These are phyloP conservation scores for Hirschioporus abietinus DNA, from an alignment of 768 basidiomycete genomes.

Conservation along the genomic window DNA sequence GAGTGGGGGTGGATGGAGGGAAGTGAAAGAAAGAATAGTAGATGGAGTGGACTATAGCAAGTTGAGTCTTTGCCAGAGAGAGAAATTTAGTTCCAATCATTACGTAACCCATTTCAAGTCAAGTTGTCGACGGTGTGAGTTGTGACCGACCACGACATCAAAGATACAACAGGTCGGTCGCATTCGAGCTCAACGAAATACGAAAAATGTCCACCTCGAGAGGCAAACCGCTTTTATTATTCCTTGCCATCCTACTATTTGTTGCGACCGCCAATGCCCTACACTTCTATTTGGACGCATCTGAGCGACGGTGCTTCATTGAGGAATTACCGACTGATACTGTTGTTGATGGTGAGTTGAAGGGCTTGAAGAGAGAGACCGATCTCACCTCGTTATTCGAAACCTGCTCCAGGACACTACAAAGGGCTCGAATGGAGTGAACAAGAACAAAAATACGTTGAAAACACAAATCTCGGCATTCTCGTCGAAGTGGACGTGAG, in stretches of 20 bases:
- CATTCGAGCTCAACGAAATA: not conserved
- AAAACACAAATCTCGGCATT: conserved; percentile 79
- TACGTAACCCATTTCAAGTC: too few relatives aligned
- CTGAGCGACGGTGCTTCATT: conserved; percentile 91
- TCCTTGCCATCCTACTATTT: conserved; percentile 35
- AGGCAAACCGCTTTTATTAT: conserved; percentile 11
- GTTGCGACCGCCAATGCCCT: conserved; percentile 60
- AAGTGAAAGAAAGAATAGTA: not conserved
- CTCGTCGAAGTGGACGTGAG: conserved; percentile 86
- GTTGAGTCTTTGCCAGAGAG: not conserved
- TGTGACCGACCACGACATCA: too few relatives aligned
- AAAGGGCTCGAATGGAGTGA: conserved; percentile 91
- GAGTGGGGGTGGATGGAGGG: not conserved
- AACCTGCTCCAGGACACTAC: conserved; percentile 67
- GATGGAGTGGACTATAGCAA: not conserved
- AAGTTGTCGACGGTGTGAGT: too few relatives aligned
- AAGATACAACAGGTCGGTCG: too few relatives aligned
- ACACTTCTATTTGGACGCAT: conserved; percentile 95
- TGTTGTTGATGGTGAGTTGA: conserved; percentile 77
- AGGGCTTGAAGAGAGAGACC: conserved; percentile 6
- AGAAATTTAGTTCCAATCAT: too few relatives aligned
- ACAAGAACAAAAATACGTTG: conserved; percentile 53
- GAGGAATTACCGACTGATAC: conserved; percentile 95
- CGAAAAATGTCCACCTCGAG: not conserved
- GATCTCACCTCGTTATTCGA: conserved; percentile 8